phyloP scores from a whole-genome alignment of 1,284 basidiomycete species.

The Pyrrhoderma lamaoense region DNA sequence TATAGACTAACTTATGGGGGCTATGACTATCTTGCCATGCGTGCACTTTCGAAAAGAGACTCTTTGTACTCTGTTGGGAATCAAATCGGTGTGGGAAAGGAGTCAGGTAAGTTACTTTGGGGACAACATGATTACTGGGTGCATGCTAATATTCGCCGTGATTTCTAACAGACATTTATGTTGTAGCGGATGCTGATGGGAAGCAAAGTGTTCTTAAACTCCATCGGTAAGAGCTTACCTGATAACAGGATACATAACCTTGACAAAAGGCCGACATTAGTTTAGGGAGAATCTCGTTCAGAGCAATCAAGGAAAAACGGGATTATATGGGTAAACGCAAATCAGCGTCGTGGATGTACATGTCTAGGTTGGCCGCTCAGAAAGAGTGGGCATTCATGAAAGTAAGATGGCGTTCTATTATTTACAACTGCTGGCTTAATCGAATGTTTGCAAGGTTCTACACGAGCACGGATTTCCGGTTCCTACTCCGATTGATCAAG shows the following conservation, averaged over 20 bases:
- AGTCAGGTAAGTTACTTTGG: slow-evolving; percentile 62
- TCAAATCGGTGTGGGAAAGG: slow-evolving; percentile 97
- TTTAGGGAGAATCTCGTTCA: slow-evolving; percentile 92
- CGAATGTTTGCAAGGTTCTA: slow-evolving; percentile 55
- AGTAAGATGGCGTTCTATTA: slow-evolving; percentile 36
- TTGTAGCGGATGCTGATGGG: slow-evolving; percentile 81
- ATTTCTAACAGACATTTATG: slow-evolving; percentile 70
- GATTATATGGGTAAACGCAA: slow-evolving; percentile 96
- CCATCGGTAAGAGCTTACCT: slow-evolving; percentile 55
- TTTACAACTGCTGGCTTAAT: slow-evolving; percentile 1
- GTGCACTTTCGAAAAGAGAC: slow-evolving; percentile 86
- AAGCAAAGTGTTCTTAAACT: slow-evolving; percentile 88
- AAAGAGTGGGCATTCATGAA: slow-evolving; percentile 99
- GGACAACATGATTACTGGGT: background rate
- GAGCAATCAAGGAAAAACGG: slow-evolving; percentile 93
- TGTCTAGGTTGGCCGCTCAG: slow-evolving; percentile 92
- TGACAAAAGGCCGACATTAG: slow-evolving; percentile 35
- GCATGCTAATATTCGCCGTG: slow-evolving; percentile 1
- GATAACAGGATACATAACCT: too few species aligned
- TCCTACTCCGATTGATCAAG: slow-evolving; percentile 89
- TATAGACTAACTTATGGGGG: slow-evolving; percentile 97
- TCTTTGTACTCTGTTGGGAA: slow-evolving; percentile 87
- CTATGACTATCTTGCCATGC: slow-evolving; percentile 92
- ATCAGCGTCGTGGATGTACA: slow-evolving; percentile 99
- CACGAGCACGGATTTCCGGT: slow-evolving; percentile 93